These are phyloP conservation scores for Penicillium chermesinum DNA, from an alignment of 495 filamentous ascomycete genomes.

Conservation along the genomic window DNA sequence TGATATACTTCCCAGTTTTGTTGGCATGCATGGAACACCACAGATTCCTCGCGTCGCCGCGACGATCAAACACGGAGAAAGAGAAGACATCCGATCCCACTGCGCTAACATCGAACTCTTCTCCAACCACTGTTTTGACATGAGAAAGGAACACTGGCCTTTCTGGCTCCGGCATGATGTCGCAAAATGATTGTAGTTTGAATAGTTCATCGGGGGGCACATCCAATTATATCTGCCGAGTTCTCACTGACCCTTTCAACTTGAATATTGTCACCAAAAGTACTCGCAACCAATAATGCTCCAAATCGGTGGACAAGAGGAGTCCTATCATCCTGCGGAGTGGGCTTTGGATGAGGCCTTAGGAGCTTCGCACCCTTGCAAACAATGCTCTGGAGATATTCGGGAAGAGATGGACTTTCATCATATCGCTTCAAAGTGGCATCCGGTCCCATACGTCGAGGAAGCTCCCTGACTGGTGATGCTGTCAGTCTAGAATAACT, in stretches of 20 bases:
- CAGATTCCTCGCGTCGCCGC: conserved; percentile 49
- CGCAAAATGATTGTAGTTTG: conserved; percentile 60
- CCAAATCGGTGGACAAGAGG: conserved; percentile 71
- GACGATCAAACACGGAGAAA: conserved; percentile 54
- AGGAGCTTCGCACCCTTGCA: conserved; percentile 9
- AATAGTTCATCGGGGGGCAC: conserved; percentile 73
- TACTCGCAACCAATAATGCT: conserved; percentile 61
- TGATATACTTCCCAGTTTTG: conserved; percentile 55
- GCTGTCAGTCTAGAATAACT: not conserved
- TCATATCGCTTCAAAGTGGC: not conserved
- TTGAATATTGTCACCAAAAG: conserved; percentile 52
- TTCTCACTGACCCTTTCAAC: conserved; percentile 82
- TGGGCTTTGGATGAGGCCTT: conserved; percentile 3
- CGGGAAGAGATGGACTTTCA: not conserved
- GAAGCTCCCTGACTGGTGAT: not conserved
- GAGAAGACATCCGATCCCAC: conserved; percentile 82
- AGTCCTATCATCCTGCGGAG: conserved; percentile 13
- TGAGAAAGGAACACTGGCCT: conserved; percentile 69
- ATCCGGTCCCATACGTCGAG: not conserved
- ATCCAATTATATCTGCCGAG: conserved; percentile 66
- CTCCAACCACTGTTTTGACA: conserved; percentile 67
- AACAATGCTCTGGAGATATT: conserved; percentile 3
- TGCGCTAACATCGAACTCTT: conserved; percentile 52
- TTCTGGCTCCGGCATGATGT: conserved; percentile 73
- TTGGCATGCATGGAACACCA: conserved; percentile 86